Base-by-base conservation (phyloP, 495 filamentous ascomycete genomes). In the Lasiosphaeria miniovina region DNA sequence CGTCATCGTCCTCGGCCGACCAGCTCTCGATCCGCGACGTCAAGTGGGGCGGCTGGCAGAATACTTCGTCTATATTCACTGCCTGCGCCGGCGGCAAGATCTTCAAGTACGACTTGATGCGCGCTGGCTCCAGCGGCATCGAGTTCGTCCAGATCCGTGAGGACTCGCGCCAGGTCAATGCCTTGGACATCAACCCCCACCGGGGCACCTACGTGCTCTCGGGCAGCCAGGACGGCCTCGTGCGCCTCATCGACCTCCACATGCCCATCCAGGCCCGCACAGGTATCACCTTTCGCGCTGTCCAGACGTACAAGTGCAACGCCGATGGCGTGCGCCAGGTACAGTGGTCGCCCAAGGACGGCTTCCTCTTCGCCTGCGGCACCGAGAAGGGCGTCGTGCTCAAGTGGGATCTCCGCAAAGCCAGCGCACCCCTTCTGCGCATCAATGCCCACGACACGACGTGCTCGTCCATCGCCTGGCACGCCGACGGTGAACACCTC, bases 161-260 rank as follows among this genome's bases (percentile, higher is more conserved):
- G 69, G 95, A 97, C 72, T 84, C 81, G 58, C 89, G 95, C 55
- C 93, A 96, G 79, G 88, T 98, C 58, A 93, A 98, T 73, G 86
- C 86, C 62, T 78, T 98, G 41, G 91, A 90, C 46, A 90, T 97
- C 73, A 96, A 93, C 68, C 93, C 94, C 2, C 87, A 90, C 68
- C 78, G 83, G 60, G 86, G 87, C 54, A 85, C 84, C 58, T 84
- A 86, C 78, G 73, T 98, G 40, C 79, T 98, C 32, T 96, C 92
- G 4, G 94, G 90, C 32, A 93, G 93, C 69, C 92, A 96, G 74
- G 94, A 98, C 78, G 89, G 89, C 55, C 90, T 88, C 12, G 89
- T 96, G 51, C 88, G 90, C 54, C 83, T 72, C 59, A 82, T 82
- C 61, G 82, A 83, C 58, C 66, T 83, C 33, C 75, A 75, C 57